Percentiles rank a stretch among this genome's conserved stretches.
Evolutionary conservation across 805 yeast species (phyloP).

Genomic region (Schwanniomyces pseudopolymorphus): DNA sequence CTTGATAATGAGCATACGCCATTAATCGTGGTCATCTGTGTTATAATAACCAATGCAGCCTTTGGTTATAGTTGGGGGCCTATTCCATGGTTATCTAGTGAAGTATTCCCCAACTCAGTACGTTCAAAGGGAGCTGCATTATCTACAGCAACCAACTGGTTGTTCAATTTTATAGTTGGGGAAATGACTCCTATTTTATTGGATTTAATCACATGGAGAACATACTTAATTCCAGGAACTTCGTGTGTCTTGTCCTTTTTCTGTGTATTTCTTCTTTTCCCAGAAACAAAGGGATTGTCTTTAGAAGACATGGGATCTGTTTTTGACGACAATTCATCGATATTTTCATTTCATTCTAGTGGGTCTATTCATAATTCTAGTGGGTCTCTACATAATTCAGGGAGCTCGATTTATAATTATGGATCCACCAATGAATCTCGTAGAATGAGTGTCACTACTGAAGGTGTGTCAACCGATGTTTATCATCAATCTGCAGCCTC

Average conservation of each 20-base stretch:
- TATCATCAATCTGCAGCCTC: conserved; percentile 40
- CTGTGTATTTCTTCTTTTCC: conserved; percentile 71
- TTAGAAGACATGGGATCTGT: conserved; percentile 91
- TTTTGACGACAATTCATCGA: conserved; percentile 61
- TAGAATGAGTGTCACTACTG: conserved; percentile 16
- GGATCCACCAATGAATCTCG: conserved; percentile 14
- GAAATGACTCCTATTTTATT: conserved; percentile 86
- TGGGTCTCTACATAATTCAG: neutral
- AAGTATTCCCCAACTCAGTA: conserved; percentile 79
- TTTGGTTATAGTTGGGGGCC: conserved; percentile 96
- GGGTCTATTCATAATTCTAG: neutral
- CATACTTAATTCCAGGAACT: conserved; percentile 78
- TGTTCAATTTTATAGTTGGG: conserved; percentile 88
- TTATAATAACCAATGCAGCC: conserved; percentile 75
- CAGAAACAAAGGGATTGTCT: conserved; percentile 87
- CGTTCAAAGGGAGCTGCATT: conserved; percentile 89
- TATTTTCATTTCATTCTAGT: conserved; percentile 41
- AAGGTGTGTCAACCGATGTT: conserved; percentile 11
- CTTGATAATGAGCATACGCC: conserved; percentile 53
- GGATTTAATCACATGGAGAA: conserved; percentile 72
- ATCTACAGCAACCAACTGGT: conserved; percentile 92
- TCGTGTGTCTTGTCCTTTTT: conserved; percentile 74
- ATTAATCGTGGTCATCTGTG: conserved; percentile 68
- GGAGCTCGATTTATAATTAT: too few relatives aligned
- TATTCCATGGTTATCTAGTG: conserved; percentile 89